Evolutionary conservation across 2,329 filamentous ascomycete species (phyloP), one percentile per base, ranked within the genome.

Genomic region (Colletotrichum caudatum): DNA sequence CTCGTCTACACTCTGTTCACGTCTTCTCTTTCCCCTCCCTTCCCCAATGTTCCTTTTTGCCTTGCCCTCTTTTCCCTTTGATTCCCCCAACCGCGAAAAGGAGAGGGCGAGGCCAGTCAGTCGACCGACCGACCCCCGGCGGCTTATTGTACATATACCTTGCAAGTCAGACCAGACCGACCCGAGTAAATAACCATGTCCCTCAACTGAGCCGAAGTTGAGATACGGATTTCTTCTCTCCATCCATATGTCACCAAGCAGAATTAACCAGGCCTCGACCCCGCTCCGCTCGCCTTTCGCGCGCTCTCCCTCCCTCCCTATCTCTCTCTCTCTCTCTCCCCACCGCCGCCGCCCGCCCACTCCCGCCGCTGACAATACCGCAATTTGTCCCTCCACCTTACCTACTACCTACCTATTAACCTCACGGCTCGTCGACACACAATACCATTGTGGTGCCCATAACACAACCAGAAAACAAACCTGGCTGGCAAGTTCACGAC

Each of bases 241-340:
- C 37, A 61, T 56, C 37, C 37, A 48, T 64, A 61, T 64, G 48
- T 54, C 59, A 56, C 16, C 33, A 37, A 37, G 35, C 35, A 35
- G 60, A 51, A 68, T 41, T 16, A 56, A 54, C 26, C 61, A 54
- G 50, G 61, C 37, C 48, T 64, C 37, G 61, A 69, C 69, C 69
- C 69, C 69, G 69, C 69, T 71, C 69, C 69, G 65, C 69, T 71
- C 69, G 53, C 63, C 51, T 51, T 57, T 53, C 50, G 35, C 57
- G 14, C 57, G 39, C 41, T 33, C 41, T 48, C 57, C 12, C 46
- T 51, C 26, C 23, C 57, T 7, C 46, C 39, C 37, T 44, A n/a
- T 33, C 41, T 48, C 57, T 7, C 46, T 51, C 26, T 35, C 57
- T 7, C 46, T 51, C 37, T 44, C 50, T 41, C 26, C 65, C 51